Evolutionary conservation across 495 filamentous ascomycete genomes (phyloP), one percentile per base, ranked within the genome.

Genomic region (Tuber magnatum): DNA sequence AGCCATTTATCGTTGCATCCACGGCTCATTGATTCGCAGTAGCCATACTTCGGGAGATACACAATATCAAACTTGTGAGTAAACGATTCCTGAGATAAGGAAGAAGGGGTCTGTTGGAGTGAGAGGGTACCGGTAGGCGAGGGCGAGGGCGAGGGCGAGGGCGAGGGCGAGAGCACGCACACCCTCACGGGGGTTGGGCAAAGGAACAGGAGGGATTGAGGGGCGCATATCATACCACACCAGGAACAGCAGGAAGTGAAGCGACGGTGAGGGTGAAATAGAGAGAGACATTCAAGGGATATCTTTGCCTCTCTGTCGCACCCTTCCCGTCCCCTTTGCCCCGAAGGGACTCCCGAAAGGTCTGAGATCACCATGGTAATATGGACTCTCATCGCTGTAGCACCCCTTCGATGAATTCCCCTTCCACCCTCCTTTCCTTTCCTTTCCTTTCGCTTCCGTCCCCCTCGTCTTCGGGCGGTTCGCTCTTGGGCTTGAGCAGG

Each of bases 1-100:
- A 79, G 77, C 73, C 42, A 79, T 79, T 79, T 79, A 79, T 68
- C 72, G 72, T 79, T 42, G 72, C 77, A 79, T 72, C 77, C 77
- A 73, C 77, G 70, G 73, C 76, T 79, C 78, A 72, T 79, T 79
- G 70, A 77, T 78, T 79, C 76, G 73, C 76, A 71, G 70, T 43
- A 48, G 73, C 61, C 46, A 68, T 70, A 73, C 39, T 43, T 39
- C 42, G 75, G 76, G 76, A 79, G 72, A 73, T 48, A 75, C 41
- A 75, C 68, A 68, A 38, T 70, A 75, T 68, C 41, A 73, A 35
- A 69, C 72, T 75, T 78, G 72, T 74, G 61, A 75, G 72, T 41
- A 61, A 61, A 51, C 42, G 38, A 51, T 69, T 75, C n/a, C 76
- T 69, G 77, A 69, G 56, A 75, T 75, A 79, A 79, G 72, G 70